These are phyloP conservation scores for Claviceps sp. DNA, from an alignment of 2,329 filamentous ascomycete species.

Conservation along the genomic window DNA sequence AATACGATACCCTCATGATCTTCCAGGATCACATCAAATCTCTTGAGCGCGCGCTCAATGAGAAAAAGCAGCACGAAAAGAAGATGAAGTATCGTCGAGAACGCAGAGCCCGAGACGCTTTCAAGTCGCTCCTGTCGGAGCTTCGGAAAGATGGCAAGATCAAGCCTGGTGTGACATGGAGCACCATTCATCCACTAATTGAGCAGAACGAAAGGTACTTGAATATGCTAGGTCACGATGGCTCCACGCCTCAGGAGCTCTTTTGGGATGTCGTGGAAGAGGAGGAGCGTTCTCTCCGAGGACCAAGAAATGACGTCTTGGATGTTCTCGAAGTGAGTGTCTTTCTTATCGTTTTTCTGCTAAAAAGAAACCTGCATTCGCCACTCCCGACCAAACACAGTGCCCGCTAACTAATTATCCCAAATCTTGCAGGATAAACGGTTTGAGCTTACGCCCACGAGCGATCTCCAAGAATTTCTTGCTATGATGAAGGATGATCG, in stretches of 20 bases:
- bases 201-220: slow-evolving; percentile 71
- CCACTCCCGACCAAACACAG: neutral
- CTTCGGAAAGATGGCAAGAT: slow-evolving; percentile 66
- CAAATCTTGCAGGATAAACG: slow-evolving; percentile 55
- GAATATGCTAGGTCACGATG: slow-evolving; percentile 69
- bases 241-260: slow-evolving; percentile 76
- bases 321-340: slow-evolving; percentile 72
- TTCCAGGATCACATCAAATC: slow-evolving; percentile 94
- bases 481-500: slow-evolving; percentile 71
- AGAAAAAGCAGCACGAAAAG: slow-evolving; percentile 78
- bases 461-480: slow-evolving; percentile 79
- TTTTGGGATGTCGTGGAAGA: slow-evolving; percentile 96
- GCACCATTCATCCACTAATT: slow-evolving; percentile 59
- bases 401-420: slow-evolving; percentile 6
- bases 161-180: slow-evolving; percentile 85
- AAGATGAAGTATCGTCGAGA: slow-evolving; percentile 66
- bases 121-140: slow-evolving; percentile 60
- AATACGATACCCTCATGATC: slow-evolving; percentile 78
- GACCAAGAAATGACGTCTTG: slow-evolving; percentile 67
- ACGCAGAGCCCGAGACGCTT: slow-evolving; percentile 75
- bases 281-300: slow-evolving; percentile 76
- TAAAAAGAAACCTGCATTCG: neutral
- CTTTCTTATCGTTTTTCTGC: neutral
- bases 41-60: slow-evolving; percentile 83
- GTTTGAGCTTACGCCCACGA: slow-evolving; percentile 79